A percentile compares a stretch with the other conserved stretches of the same genome.
Evolutionary conservation across 345 rosid species (phyloP).

Genomic region (Streptanthus diversifolius): DNA sequence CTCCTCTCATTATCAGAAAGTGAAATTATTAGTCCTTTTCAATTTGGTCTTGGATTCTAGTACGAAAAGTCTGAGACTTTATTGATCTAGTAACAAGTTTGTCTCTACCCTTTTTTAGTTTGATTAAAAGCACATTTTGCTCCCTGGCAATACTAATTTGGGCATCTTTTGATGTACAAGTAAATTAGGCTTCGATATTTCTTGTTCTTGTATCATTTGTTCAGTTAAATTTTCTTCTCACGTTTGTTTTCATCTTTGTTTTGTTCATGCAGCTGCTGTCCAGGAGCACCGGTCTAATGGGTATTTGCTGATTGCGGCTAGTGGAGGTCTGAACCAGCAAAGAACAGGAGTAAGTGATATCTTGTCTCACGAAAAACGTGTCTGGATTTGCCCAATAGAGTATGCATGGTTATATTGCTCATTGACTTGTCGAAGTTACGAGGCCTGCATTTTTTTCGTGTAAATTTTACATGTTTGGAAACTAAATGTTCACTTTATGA

Average conservation of each 20-base stretch:
- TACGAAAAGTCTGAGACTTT: slow-evolving; percentile 19
- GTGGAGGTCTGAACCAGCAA: slow-evolving; percentile 98
- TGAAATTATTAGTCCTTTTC: slow-evolving; percentile 1
- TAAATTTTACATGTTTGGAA: background rate
- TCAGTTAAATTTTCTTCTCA: background rate
- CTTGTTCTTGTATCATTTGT: background rate
- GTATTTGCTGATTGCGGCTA: slow-evolving; percentile 92
- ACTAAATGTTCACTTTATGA: slow-evolving; percentile 6
- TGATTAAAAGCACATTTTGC: slow-evolving; percentile 10
- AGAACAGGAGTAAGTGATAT: slow-evolving; percentile 89
- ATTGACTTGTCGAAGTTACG: background rate
- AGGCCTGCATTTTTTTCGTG: background rate
- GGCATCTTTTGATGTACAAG: background rate
- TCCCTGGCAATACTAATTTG: background rate
- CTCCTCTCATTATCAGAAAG: background rate
- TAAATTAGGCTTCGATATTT: background rate
- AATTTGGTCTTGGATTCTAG: background rate
- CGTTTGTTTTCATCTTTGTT: slow-evolving; percentile 3
- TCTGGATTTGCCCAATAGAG: background rate
- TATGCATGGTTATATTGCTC: background rate
- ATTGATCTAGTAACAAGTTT: slow-evolving; percentile 1
- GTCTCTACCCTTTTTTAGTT: background rate
- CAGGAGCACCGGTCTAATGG: slow-evolving; percentile 71
- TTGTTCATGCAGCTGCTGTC: slow-evolving; percentile 56
- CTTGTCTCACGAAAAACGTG: background rate